Base-by-base conservation (phyloP, 495 filamentous ascomycete genomes). In the Neurospora sp. region DNA sequence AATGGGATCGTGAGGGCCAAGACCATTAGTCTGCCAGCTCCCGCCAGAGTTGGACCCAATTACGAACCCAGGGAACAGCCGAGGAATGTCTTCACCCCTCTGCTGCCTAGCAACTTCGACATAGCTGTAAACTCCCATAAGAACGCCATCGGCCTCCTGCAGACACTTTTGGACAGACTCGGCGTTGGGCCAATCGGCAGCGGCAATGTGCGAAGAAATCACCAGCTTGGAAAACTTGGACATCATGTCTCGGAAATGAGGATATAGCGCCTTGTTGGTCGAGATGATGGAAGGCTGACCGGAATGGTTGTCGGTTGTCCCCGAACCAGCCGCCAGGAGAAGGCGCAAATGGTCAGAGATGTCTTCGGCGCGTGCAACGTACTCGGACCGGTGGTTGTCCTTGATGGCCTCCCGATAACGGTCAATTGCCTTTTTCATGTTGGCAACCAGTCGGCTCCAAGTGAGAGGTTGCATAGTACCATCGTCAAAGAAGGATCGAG, bases 201-300 rank as follows among this genome's bases (percentile, higher is more conserved):
- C 93, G 42, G 96, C 96, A 78, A 98, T 97, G 80, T 98, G 96
- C n/a, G 96, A 98, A 27, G 95, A 98, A 41, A 99, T 88, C 31
- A 99, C 96, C 44, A 99, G 86, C 81, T 98, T 99, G 44, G 96
- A 98, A 82, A 98, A 98, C 76, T 96, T 93, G 6, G 96, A 98
- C 96, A 99, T 99, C 91, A 97, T 98, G 79, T 98, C 96, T 69
- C 96, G 89, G 82, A 98, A 99, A 83, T 98, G 94, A 39, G 96
- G 96, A 77, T 98, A 98, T 59, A 99, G 85, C 3, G 93, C 90
- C 82, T 97, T 97, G 82, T 99, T 99, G 9, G 94, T 94, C 9
- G 93, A 96, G 71, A 99, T 99, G 79, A 98, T 98, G n/a, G 96
- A 98, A 39, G 96, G 96, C 74, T 97, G 96, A 61, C 96, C 96